Evolutionary conservation across 495 filamentous ascomycete species (phyloP).

Genomic region (Rostrohypoxylon terebratum): DNA sequence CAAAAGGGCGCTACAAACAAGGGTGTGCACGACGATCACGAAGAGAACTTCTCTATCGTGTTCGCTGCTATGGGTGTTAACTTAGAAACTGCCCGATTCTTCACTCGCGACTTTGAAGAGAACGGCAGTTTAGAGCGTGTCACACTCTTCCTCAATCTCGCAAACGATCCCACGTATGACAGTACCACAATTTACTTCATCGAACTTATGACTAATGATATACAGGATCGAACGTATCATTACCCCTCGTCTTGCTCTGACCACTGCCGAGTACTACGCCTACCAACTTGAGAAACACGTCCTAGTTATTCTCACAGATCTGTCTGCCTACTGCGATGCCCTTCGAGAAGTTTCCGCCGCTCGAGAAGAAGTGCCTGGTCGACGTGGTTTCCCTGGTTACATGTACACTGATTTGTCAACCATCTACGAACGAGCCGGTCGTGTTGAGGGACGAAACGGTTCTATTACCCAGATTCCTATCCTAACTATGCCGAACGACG

Average conservation of each 20-base stretch:
- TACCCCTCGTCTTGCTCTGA: slow-evolving; percentile 97
- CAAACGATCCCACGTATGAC: slow-evolving; percentile 95
- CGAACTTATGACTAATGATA: slow-evolving; percentile 44
- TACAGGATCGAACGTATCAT: slow-evolving; percentile 98
- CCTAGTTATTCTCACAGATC: slow-evolving; percentile 96
- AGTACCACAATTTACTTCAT: not conserved
- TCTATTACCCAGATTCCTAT: slow-evolving; percentile 99
- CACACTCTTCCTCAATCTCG: slow-evolving; percentile 97
- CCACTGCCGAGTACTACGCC: slow-evolving; percentile 99
- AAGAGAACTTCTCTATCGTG: slow-evolving; percentile 99
- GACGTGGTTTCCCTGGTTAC: slow-evolving; percentile 99
- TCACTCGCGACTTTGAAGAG: slow-evolving; percentile 98
- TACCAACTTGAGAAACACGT: slow-evolving; percentile 99
- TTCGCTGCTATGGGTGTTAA: slow-evolving; percentile 99
- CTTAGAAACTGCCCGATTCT: slow-evolving; percentile 98
- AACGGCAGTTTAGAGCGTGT: slow-evolving; percentile 98
- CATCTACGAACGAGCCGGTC: slow-evolving; percentile 98
- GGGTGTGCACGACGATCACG: slow-evolving; percentile 94
- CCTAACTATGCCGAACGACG: slow-evolving; percentile 99
- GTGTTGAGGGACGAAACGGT: slow-evolving; percentile 96
- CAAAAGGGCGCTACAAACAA: slow-evolving; percentile 82
- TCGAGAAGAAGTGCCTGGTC: slow-evolving; percentile 98
- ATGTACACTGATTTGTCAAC: slow-evolving; percentile 99
- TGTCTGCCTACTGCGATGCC: slow-evolving; percentile 98
- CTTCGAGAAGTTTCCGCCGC: slow-evolving; percentile 98